phyloP scores from a whole-genome alignment of 805 yeast species.

The Candida morakotiae region DNA sequence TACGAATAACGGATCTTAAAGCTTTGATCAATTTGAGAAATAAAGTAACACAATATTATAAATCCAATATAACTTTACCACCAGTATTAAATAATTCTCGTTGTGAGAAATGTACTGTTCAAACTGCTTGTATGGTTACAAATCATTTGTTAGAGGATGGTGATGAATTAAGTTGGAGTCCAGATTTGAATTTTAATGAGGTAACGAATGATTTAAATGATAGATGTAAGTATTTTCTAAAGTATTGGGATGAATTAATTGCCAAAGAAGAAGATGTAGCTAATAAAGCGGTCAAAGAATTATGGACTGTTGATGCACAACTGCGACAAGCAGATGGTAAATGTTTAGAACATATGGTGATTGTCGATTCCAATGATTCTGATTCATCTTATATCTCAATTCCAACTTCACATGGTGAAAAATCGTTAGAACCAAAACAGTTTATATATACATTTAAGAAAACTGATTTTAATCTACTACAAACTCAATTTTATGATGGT shows the following conservation, averaged over 20 bases:
- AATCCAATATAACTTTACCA: conserved; percentile 52
- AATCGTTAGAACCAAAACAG: conserved; percentile 12
- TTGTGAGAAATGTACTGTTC: conserved; percentile 60
- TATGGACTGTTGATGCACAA: conserved; percentile 61
- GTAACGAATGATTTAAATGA: conserved; percentile 49
- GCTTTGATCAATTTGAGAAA: conserved; percentile 73
- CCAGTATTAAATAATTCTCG: conserved; percentile 45
- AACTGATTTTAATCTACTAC: conserved; percentile 14
- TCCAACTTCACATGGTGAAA: conserved; percentile 6
- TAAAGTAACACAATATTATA: conserved; percentile 55
- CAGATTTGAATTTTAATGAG: conserved; percentile 44
- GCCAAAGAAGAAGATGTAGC: conserved; percentile 68
- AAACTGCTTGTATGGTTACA: conserved; percentile 60
- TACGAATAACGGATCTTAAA: conserved; percentile 53
- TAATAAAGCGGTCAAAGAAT: conserved; percentile 49
- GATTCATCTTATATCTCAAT: conserved; percentile 2
- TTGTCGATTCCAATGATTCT: conserved; percentile 37
- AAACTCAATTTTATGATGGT: conserved; percentile 48
- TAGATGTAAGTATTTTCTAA: conserved; percentile 51
- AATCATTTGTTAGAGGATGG: conserved; percentile 62
- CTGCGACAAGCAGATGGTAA: conserved; percentile 53
- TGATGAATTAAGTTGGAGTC: conserved; percentile 48
- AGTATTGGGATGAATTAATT: conserved; percentile 70
- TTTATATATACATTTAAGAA: conserved; percentile 48
- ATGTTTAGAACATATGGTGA: conserved; percentile 46